A percentile compares a stretch with the other conserved stretches of the same genome.
phyloP scores from a whole-genome alignment of 2,329 filamentous ascomycete genomes.

The Penicillium sp. region DNA sequence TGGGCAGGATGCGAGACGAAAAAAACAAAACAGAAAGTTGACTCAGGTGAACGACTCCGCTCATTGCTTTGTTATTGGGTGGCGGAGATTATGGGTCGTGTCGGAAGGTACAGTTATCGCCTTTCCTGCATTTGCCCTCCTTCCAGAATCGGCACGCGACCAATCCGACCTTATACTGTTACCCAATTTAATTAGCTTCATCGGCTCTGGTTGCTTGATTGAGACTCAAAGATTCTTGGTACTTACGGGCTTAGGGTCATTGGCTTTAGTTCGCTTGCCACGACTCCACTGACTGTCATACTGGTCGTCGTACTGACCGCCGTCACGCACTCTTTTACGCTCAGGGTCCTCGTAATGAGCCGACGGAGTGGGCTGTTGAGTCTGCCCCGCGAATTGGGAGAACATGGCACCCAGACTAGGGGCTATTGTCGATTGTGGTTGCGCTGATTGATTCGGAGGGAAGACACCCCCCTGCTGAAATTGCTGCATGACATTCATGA shows the following conservation, averaged over 20 bases:
- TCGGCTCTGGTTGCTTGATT: not conserved
- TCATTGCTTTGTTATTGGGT: slow-evolving; percentile 1
- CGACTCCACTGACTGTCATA: slow-evolving; percentile 27
- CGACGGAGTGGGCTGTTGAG: slow-evolving; percentile 14
- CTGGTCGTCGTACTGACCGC: slow-evolving; percentile 27
- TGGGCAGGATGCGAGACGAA: not conserved
- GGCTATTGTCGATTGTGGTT: slow-evolving; percentile 22
- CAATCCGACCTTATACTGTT: slow-evolving; percentile 39
- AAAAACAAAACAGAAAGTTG: not conserved
- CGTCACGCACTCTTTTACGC: slow-evolving; percentile 36
- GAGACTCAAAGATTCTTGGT: not conserved
- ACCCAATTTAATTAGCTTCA: not conserved
- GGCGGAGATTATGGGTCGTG: slow-evolving; percentile 32
- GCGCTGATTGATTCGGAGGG: slow-evolving; percentile 20
- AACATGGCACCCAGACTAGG: slow-evolving; percentile 34
- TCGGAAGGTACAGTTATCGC: slow-evolving; percentile 47
- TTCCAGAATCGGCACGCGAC: slow-evolving; percentile 50
- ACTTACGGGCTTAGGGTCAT: slow-evolving; percentile 35
- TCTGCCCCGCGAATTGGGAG: slow-evolving; percentile 27
- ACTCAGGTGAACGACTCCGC: not conserved
- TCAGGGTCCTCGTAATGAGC: slow-evolving; percentile 36
- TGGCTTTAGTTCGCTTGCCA: slow-evolving; percentile 32
- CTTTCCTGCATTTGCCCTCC: slow-evolving; percentile 50
- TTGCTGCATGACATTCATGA: slow-evolving; percentile 38
- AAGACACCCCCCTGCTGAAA: slow-evolving; percentile 27